Conservation (phyloP, 805 yeast genomes). For the Saturnispora bothae region DNA sequence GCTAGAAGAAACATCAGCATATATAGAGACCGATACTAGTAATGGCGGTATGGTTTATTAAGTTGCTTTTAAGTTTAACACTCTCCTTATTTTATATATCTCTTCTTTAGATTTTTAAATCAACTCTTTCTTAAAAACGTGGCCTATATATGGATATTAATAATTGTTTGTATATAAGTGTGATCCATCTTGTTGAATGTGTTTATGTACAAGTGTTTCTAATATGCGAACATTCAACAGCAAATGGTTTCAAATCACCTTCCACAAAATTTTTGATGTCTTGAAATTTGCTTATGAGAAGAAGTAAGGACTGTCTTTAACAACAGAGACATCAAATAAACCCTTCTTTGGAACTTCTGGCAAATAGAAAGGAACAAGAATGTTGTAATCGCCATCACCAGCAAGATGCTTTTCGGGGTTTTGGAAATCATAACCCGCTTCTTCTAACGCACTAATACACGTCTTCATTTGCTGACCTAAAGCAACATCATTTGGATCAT, state of each 20-base stretch:
- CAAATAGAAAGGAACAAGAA: conserved; percentile 57
- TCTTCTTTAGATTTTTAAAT: too few relatives aligned
- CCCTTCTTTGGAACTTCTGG: conserved; percentile 76
- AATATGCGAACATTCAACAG: neutral
- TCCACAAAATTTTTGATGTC: too few relatives aligned
- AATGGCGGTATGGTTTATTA: conserved; percentile 8
- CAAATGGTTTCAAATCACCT: too few relatives aligned
- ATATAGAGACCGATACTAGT: neutral
- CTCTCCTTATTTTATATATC: neutral
- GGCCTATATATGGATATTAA: too few relatives aligned
- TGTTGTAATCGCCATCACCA: conserved; percentile 24
- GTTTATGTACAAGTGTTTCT: neutral
- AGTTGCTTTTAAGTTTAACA: too few relatives aligned
- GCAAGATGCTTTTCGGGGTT: conserved; percentile 9
- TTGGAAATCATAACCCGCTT: conserved; percentile 15
- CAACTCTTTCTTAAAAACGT: too few relatives aligned
- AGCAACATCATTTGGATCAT: conserved; percentile 36
- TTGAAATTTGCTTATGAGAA: conserved; percentile 37
- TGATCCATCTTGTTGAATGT: too few relatives aligned
- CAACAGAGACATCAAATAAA: conserved; percentile 65
- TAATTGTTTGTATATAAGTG: too few relatives aligned
- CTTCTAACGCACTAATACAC: conserved; percentile 49
- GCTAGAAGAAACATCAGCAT: conserved; percentile 8
- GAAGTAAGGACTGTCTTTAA: conserved; percentile 70
- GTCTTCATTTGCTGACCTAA: conserved; percentile 52